Evolutionary conservation across 805 yeast genomes (phyloP).

Genomic region (Ogataea naganishii): DNA sequence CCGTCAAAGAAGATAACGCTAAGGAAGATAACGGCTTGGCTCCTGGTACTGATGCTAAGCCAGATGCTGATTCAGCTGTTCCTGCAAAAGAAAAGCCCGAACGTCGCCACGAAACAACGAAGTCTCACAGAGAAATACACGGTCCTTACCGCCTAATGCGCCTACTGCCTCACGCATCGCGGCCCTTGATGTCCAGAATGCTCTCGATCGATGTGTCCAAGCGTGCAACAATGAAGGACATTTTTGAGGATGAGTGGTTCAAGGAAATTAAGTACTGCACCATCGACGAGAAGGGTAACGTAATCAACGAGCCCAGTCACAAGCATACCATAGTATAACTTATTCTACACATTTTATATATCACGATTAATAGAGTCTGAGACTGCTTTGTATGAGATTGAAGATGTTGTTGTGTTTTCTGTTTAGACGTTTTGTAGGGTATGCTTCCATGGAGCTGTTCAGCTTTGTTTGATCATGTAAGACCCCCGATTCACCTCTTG

Average conservation of each 20-base stretch:
- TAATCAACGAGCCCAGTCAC: slow-evolving; percentile 39
- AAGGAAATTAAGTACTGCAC: slow-evolving; percentile 55
- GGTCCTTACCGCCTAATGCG: slow-evolving; percentile 82
- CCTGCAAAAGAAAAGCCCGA: slow-evolving; percentile 20
- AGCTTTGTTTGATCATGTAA: no score
- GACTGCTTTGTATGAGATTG: no score
- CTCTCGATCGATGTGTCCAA: slow-evolving; percentile 48
- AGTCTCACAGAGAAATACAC: slow-evolving; percentile 50
- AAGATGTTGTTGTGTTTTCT: no score
- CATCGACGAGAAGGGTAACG: slow-evolving; percentile 27
- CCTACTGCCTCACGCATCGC: slow-evolving; percentile 71
- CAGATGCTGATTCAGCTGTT: slow-evolving; percentile 27
- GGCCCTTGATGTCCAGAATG: slow-evolving; percentile 67
- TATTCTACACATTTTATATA: not conserved
- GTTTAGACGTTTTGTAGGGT: no score
- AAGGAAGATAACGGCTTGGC: slow-evolving; percentile 4
- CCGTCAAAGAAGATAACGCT: slow-evolving; percentile 2
- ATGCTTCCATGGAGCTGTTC: no score
- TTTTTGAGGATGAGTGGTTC: slow-evolving; percentile 67
- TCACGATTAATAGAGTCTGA: no score
- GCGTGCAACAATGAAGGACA: slow-evolving; percentile 61
- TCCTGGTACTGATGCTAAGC: slow-evolving; percentile 21
- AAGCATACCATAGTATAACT: slow-evolving; percentile 30
- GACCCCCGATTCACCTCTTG: no score
- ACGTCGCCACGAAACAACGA: slow-evolving; percentile 23